Conservation (phyloP, 768 basidiomycete genomes). For the Gloeophyllum trabeum region DNA sequence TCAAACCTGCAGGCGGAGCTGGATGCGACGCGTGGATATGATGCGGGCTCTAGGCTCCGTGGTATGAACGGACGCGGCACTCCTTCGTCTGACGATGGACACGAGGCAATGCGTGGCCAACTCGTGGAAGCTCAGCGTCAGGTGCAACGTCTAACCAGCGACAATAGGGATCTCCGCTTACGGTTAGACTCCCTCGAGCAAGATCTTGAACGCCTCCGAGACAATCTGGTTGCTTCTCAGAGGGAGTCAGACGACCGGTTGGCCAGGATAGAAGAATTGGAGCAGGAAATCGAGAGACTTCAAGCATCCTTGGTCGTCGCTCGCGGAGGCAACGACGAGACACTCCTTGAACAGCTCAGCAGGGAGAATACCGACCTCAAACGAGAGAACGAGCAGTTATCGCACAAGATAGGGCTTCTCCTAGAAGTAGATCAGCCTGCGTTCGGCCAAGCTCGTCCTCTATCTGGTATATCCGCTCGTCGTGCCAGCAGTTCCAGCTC, state of each 20-base stretch:
- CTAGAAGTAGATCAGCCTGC: constrained; percentile 77
- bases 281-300: constrained; percentile 70
- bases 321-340: constrained; percentile 69
- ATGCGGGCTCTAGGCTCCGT: constrained; percentile 36
- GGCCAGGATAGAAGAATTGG: constrained; percentile 66
- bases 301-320: constrained; percentile 63
- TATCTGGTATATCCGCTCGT: constrained; percentile 45
- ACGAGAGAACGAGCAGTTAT: constrained; percentile 79
- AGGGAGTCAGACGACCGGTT: constrained; percentile 74
- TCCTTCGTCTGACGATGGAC: constrained; percentile 63
- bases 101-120: constrained; percentile 56
- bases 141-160: constrained; percentile 53
- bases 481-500: constrained; percentile 72
- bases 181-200: constrained; percentile 68
- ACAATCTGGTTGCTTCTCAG: constrained; percentile 59
- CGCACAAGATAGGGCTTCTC: constrained; percentile 84
- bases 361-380: constrained; percentile 71
- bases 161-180: constrained; percentile 67
- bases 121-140: constrained; percentile 73
- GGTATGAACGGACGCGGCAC: constrained; percentile 67
- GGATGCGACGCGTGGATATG: constrained; percentile 52
- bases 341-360: constrained; percentile 69
- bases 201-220: constrained; percentile 61
- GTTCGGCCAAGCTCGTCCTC: constrained; percentile 47
- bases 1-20: constrained; percentile 76